Evolutionary conservation across 1,139 yeast species (phyloP).

Genomic region (Scheffersomyces quercinus): DNA sequence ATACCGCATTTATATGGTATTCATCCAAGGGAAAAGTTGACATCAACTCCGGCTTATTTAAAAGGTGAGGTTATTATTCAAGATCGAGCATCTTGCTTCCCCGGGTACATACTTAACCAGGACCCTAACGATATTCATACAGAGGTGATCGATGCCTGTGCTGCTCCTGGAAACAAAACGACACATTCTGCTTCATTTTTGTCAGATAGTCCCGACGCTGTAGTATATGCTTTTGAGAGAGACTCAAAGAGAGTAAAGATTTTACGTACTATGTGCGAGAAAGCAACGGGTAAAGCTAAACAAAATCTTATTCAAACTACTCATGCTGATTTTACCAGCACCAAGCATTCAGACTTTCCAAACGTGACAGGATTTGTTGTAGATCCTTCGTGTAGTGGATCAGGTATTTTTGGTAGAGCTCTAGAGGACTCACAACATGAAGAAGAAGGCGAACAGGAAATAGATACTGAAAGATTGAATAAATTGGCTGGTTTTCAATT

Average conservation of each 20-base stretch:
- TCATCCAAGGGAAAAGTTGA: slow-evolving; percentile 69
- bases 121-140: slow-evolving; percentile 53
- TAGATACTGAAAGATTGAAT: slow-evolving; percentile 60
- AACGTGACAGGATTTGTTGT: slow-evolving; percentile 80
- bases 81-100: slow-evolving; percentile 96
- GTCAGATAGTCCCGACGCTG: slow-evolving; percentile 24
- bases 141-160: slow-evolving; percentile 84
- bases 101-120: slow-evolving; percentile 72
- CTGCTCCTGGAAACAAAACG: slow-evolving; percentile 98
- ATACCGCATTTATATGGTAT: slow-evolving; percentile 81
- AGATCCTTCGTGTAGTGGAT: slow-evolving; percentile 97
- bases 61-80: slow-evolving; percentile 84
- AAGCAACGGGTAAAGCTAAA: slow-evolving; percentile 63
- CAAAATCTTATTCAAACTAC: slow-evolving; percentile 60
- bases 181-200: slow-evolving; percentile 80
- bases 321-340: slow-evolving; percentile 79
- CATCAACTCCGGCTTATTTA: slow-evolving; percentile 64
- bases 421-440: slow-evolving; percentile 49
- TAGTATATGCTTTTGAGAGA: slow-evolving; percentile 83
- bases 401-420: slow-evolving; percentile 92
- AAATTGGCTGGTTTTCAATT: slow-evolving; percentile 85
- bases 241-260: slow-evolving; percentile 71
- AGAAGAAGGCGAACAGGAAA: slow-evolving; percentile 39
- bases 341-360: slow-evolving; percentile 60
- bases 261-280: slow-evolving; percentile 74